Base-by-base conservation (phyloP, 2,329 filamentous ascomycete genomes). In the Golovinomyces cichoracearum region DNA sequence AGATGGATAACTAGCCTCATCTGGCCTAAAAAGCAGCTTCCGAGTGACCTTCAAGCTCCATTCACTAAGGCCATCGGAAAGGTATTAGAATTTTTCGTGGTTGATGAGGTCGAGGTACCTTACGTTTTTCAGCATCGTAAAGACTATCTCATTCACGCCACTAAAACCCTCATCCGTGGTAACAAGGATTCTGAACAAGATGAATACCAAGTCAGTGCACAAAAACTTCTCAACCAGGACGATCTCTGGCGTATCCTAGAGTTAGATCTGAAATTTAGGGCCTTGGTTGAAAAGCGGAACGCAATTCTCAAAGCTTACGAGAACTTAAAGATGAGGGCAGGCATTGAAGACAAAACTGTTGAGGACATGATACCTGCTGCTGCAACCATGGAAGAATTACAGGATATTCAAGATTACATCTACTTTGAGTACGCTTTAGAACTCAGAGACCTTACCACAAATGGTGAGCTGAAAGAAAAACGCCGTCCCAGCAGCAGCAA, bases 71-170 rank as follows among this genome's bases (percentile, higher is more conserved):
- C 88, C 4, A 79, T 98, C 49, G 78, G 78, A 56, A 93, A 93
- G 63, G 86, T 95, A 10, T 71, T 98, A 35, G 83, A 94, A 58
- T 94, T 95, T 61, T 84, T 98, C 64, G 83, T 93, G 47, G 76
- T 88, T 3, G 86, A 95, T 54, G 83, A 93, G 56, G 84, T 88
- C 57, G 90, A 98, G 63, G 85, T 94, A 1, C 88, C 90, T 0
- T 98, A 93, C 62, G 90, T 98, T 56, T 94, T 94, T 63, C 88
- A 94, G 62, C 90, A 98, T 60, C 83, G 90, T 52, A 93, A 94
- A 63, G 90, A 98, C 62, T 98, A 95, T 60, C 72, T 98, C 40
- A 92, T 98, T 50, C 84, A 95, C 58, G 81, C 82, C 22, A 79
- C 78, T 54, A 85, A 83, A 59, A 71, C 73, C 5, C 65, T 69